These are phyloP conservation scores for Amanita jacksonii DNA, from an alignment of 768 basidiomycete genomes.

Conservation along the genomic window DNA sequence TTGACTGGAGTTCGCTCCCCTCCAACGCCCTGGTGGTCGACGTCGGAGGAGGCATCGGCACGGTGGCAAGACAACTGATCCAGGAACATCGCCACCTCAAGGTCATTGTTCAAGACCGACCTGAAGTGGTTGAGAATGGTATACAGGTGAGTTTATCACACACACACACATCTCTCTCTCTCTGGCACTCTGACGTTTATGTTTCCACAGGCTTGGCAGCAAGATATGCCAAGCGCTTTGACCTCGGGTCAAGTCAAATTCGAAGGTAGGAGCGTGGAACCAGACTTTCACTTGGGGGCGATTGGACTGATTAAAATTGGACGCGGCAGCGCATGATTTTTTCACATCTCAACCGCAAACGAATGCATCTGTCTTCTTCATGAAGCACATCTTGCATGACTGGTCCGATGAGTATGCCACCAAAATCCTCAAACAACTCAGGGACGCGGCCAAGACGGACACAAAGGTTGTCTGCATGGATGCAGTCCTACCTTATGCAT, in stretches of 20 bases:
- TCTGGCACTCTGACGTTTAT: no score
- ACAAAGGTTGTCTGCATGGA: conserved; percentile 29
- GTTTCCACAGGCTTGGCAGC: conserved; percentile 10
- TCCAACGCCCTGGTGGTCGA: conserved; percentile 19
- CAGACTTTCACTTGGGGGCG: background rate
- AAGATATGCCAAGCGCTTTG: conserved; percentile 11
- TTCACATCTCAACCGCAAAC: conserved; percentile 25
- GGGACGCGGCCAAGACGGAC: conserved; percentile 20
- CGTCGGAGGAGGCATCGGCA: conserved; percentile 22
- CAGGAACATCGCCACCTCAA: conserved; percentile 13
- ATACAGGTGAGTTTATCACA: no score
- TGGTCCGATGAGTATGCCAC: conserved; percentile 24
- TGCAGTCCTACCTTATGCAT: conserved; percentile 21
- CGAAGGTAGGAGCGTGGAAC: conserved; percentile 13
- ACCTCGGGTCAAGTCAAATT: conserved; percentile 10
- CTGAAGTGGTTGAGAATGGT: conserved; percentile 9
- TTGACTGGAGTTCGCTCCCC: conserved; percentile 17
- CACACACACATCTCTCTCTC: no score
- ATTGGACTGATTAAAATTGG: no score
- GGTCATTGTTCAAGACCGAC: conserved; percentile 18
- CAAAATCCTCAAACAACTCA: conserved; percentile 24
- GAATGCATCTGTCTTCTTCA: conserved; percentile 26
- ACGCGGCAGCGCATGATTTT: conserved; percentile 23
- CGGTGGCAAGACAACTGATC: conserved; percentile 14
- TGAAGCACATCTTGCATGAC: conserved; percentile 28